Evolutionary conservation across 2,329 filamentous ascomycete genomes (phyloP).

Genomic region (Ceratocystiopsis sp.): DNA sequence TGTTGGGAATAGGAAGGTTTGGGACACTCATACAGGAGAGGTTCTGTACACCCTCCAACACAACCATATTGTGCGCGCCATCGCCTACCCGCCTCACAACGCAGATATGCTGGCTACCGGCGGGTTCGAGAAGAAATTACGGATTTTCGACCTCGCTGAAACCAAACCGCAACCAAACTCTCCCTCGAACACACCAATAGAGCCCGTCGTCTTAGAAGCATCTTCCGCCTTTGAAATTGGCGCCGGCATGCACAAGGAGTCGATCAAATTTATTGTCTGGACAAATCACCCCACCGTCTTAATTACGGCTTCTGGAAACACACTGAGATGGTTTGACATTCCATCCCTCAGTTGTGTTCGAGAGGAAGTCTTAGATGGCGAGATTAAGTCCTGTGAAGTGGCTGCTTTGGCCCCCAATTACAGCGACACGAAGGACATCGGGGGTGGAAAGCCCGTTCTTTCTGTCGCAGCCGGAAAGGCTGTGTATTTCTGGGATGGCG

Average conservation of each 20-base stretch:
- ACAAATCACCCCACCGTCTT: conserved; percentile 73
- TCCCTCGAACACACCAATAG: conserved; percentile 15
- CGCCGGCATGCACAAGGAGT: conserved; percentile 62
- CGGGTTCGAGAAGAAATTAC: conserved; percentile 90
- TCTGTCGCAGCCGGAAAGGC: conserved; percentile 89
- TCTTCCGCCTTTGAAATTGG: conserved; percentile 73
- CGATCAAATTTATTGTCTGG: conserved; percentile 96
- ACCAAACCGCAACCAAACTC: conserved; percentile 23
- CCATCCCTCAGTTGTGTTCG: conserved; percentile 58
- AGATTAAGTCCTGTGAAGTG: conserved; percentile 85
- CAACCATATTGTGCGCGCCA: conserved; percentile 84
- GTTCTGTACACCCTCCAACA: conserved; percentile 75
- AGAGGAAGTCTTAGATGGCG: conserved; percentile 62
- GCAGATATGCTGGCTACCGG: conserved; percentile 82
- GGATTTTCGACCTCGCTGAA: conserved; percentile 73
- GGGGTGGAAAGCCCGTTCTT: conserved; percentile 53
- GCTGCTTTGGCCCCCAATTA: conserved; percentile 46
- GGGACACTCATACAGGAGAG: conserved; percentile 93
- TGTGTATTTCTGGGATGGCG: conserved; percentile 79
- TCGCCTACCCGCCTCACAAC: conserved; percentile 72
- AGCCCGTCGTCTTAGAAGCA: conserved; percentile 33
- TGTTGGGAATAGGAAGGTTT: conserved; percentile 53
- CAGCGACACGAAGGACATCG: conserved; percentile 43
- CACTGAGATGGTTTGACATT: conserved; percentile 87
- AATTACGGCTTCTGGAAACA: conserved; percentile 83